Base-by-base conservation (phyloP, 257 asterid genomes). In the Forsythia suspensa region DNA sequence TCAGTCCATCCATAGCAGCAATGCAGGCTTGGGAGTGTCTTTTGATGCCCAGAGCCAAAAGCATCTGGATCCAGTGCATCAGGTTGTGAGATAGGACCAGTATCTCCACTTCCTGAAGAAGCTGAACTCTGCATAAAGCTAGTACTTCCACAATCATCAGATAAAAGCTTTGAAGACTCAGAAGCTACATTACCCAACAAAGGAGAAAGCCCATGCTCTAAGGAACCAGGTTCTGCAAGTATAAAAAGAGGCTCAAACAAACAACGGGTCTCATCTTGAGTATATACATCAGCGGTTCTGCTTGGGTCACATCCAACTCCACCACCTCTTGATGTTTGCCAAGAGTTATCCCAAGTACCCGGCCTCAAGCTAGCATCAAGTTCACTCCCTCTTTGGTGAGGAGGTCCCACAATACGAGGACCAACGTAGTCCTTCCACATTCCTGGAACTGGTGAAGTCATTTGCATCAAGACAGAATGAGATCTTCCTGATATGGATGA, bases 1-100 rank as follows among this genome's bases (percentile, higher is more conserved):
- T 96, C 99, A 71, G 98, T 94, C 99, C 99, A 96, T 65, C 97
- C 99, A 86, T 96, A 96, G 87, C 99, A 94, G 85, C 99, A 96
- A 85, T 96, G 99, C 83, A 96, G 86, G 82, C 96, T 91, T 34
- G 99, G 96, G 72, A 90, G 88, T 76, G 91, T 72, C 89, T 90
- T 94, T 71, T 85, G 97, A 85, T 87, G 88, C 76, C 92, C 90
- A 80, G 96, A 81, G 44, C 91, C 91, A 83, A 88, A 86, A 71
- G 92, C 88, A 88, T 94, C 98, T 21, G 93, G 82, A 80, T 88
- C 95, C 73, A 88, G 48, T 76, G 95, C 83, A 70, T 90, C 97
- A 66, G 82, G 78, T 82, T 89, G 97, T 73, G 96, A 78, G 86
- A 67, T 81, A 42, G 89, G 89, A 75, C 97, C 96, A 77, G 87